phyloP scores from a whole-genome alignment of 1,284 basidiomycete genomes.

The Microbotryum scabiosae region DNA sequence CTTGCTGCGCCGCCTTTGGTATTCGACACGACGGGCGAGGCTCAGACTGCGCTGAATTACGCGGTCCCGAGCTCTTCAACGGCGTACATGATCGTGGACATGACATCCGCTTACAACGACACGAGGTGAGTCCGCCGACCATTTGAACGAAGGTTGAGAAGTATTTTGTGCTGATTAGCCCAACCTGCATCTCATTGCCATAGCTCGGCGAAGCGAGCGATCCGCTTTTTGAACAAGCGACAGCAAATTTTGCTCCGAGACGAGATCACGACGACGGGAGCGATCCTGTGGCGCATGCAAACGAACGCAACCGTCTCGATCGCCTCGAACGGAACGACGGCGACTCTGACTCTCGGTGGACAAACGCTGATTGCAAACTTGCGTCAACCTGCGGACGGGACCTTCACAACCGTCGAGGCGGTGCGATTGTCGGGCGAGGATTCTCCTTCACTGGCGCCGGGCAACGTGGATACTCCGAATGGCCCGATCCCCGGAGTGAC shows the following conservation, averaged over 20 bases:
- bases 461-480: constrained; percentile 58
- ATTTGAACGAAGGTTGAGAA: too few relatives aligned
- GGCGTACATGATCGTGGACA: constrained; percentile 72
- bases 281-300: constrained; percentile 62
- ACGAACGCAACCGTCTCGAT: constrained; percentile 63
- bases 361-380: constrained; percentile 48
- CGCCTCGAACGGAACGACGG: constrained; percentile 45
- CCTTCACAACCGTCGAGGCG: constrained; percentile 38
- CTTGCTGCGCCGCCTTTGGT: constrained; percentile 42
- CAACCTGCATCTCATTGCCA: too few relatives aligned
- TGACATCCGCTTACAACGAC: constrained; percentile 69
- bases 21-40: constrained; percentile 54
- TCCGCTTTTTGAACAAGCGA: constrained; percentile 76
- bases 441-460: neutral
- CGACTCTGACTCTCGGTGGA: constrained; percentile 57
- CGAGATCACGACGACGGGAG: constrained; percentile 36
- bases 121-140: too few relatives aligned
- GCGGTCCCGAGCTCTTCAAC: constrained; percentile 60
- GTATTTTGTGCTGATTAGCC: too few relatives aligned
- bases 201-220: constrained; percentile 65
- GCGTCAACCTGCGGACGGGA: constrained; percentile 36
- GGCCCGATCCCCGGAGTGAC: constrained; percentile 51
- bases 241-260: constrained; percentile 67
- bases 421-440: constrained; percentile 48
- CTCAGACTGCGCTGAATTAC: constrained; percentile 60